Evolutionary conservation across 2,329 filamentous ascomycete genomes (phyloP), one percentile per base, ranked within the genome.

Genomic region (Botrytis cinerea): DNA sequence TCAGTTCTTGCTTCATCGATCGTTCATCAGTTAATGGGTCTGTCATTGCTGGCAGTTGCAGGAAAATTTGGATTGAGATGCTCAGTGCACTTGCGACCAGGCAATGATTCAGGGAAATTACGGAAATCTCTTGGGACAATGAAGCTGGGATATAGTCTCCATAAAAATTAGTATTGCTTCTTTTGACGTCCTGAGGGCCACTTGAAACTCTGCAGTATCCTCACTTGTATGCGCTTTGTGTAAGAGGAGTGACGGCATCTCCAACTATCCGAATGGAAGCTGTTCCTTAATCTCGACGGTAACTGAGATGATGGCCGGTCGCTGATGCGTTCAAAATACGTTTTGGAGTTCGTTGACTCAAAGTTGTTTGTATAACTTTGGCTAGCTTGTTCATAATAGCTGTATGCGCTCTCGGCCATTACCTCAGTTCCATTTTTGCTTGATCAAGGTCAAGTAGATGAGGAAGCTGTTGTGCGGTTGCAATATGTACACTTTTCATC

Each of bases 241-340:
- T 84, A 63, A 91, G 84, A 32, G 88, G 88, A 43, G 78, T 77
- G 69, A 80, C 78, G 68, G 74, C 71, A 16, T 75, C 16, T 28
- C 18, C 70, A 25, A 74, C 32, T 14, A 68, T 51, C 63, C 14
- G 51, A 16, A 28, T 28, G 14, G 14, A 18, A 57, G 14, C 51
- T 1, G 2, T 8, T 9, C 14, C 14, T 28, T 18, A n/a, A 18
- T 57, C 51, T 54, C 51, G 35, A 38, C 35, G 35, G 8, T 9
- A 54, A 16, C 5, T 28, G n/a, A 14, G 14, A 14, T 25, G 12
- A 8, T 54, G n/a, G n/a, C 12, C 14, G 4, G 2, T 28, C 7
- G 28, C 28, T 57, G 14, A 57, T 57, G 14, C 5, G 2, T 57
- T 18, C 2, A 57, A 4, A 5, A 18, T 1, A 18, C 9, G 2